Evolutionary conservation across 768 basidiomycete genomes (phyloP), one percentile per base, ranked within the genome.

Genomic region (Rhodotorula graminis): DNA sequence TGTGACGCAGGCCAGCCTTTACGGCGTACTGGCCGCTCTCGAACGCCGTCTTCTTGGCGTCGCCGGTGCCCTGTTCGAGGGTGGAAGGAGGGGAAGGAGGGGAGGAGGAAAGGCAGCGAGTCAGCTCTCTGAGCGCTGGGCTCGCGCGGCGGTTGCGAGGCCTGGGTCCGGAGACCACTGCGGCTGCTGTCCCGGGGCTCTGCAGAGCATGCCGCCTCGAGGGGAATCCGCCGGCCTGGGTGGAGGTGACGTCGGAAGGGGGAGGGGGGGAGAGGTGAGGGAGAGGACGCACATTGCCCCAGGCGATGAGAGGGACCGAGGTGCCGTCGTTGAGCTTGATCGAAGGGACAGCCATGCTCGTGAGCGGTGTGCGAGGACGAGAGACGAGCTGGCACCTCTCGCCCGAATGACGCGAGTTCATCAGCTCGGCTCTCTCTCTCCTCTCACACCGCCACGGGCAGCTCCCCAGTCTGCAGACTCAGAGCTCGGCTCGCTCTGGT

Each of bases 261-360:
- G 8, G 31, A 33, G 5, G 50, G 12, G 27, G 16, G 23, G 5
- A 31, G 23, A 3, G n/a, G n/a, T n/a, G 8, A 18, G n/a, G 73
- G 29, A 53, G 64, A 67, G 7, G 67, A 71, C n/a, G 72, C 62
- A 27, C 78, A 64, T 77, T 79, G 40, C 79, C 80, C 80, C 78
- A 81, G 37, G 46, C 60, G 60, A 61, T 44, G 8, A 40, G 75
- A n/a, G 80, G 80, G 69, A 81, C 80, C 31, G 61, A 16, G 19
- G 73, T 77, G 37, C 79, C 79, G 68, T 82, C 79, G 49, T 69
- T 69, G 42, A 80, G 73, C n/a, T 69, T 70, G 69, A 81, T 73
- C 2, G 75, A 73, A 25, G 76, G 67, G 27, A 72, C 59, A 29
- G 65, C 0, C 77, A 78, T 78, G 47, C 56, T 69, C 47, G 23